phyloP scores from a whole-genome alignment of 495 filamentous ascomycete species.

The Penicillium subrubescens region DNA sequence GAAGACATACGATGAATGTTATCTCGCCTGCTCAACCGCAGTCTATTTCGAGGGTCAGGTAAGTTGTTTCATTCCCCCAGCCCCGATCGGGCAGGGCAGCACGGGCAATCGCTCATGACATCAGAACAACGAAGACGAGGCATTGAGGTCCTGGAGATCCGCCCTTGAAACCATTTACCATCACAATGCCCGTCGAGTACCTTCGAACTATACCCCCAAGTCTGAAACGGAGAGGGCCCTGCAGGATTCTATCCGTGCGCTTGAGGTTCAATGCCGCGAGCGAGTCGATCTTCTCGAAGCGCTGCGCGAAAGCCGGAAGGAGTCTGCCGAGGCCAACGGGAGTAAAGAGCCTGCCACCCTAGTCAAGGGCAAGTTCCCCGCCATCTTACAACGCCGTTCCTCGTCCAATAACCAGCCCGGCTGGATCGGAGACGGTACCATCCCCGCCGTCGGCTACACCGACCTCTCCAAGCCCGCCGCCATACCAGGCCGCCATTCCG shows the following conservation, averaged over 20 bases:
- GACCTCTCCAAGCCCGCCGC: conserved; percentile 72
- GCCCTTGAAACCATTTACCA: conserved; percentile 91
- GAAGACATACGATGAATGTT: conserved; percentile 97
- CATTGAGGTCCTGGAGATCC: conserved; percentile 86
- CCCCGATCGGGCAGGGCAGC: conserved; percentile 9
- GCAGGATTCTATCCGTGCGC: conserved; percentile 73
- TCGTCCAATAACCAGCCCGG: conserved; percentile 44
- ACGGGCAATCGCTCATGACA: conserved; percentile 21
- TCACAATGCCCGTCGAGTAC: conserved; percentile 75
- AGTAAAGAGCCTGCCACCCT: conserved; percentile 25
- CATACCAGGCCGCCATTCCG: conserved; percentile 61
- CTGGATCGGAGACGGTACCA: conserved; percentile 78
- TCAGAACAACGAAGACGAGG: conserved; percentile 90
- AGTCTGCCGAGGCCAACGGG: conserved; percentile 46
- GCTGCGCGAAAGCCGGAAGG: conserved; percentile 72
- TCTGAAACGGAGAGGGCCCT: conserved; percentile 85
- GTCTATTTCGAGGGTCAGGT: conserved; percentile 95
- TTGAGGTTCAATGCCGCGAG: conserved; percentile 94
- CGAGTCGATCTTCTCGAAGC: conserved; percentile 86
- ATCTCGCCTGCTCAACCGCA: conserved; percentile 89
- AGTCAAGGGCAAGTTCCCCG: conserved; percentile 19
- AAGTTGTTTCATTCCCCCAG: conserved; percentile 13
- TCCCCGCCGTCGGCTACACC: conserved; percentile 75
- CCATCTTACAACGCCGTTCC: conserved; percentile 10
- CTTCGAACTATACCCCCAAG: conserved; percentile 68